Conservation (phyloP, 148 eudicot genomes). For the Bassia scoparia region DNA sequence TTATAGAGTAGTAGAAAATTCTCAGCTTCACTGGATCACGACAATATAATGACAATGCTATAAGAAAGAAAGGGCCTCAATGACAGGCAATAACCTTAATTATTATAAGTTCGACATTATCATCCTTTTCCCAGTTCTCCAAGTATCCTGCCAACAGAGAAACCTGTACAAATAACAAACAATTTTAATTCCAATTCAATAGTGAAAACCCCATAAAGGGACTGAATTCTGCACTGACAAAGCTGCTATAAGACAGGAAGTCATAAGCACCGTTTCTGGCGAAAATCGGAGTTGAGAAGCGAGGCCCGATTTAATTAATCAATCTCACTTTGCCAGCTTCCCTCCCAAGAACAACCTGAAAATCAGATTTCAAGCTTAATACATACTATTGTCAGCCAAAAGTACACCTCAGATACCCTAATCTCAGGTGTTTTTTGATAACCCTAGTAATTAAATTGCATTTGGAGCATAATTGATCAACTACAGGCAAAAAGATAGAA, state of each 20-base stretch:
- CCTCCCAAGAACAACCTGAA: conserved; percentile 66
- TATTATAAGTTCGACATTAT: conserved; percentile 60
- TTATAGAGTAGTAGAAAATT: neutral
- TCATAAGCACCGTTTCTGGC: conserved; percentile 60
- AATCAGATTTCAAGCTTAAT: neutral
- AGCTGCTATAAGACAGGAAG: neutral
- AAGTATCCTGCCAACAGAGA: conserved; percentile 63
- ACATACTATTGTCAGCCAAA: neutral
- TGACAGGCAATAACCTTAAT: conserved; percentile 65
- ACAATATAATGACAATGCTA: neutral
- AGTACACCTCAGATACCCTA: neutral
- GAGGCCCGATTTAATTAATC: conserved; percentile 81
- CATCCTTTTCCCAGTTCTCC: conserved; percentile 92
- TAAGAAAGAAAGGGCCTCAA: neutral
- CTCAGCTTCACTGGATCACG: neutral
- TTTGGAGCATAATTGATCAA: too few relatives aligned
- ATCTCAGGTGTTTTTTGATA: neutral
- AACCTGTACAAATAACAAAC: conserved; percentile 46
- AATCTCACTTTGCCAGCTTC: conserved; percentile 57
- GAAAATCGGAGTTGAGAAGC: conserved; percentile 79
- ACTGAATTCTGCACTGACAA: neutral
- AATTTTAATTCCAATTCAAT: conserved; percentile 12
- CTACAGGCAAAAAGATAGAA: too few relatives aligned
- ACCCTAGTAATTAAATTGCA: too few relatives aligned
- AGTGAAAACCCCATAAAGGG: neutral